Evolutionary conservation across 2,329 filamentous ascomycete genomes (phyloP).

Genomic region (Diaporthe ilicicola): DNA sequence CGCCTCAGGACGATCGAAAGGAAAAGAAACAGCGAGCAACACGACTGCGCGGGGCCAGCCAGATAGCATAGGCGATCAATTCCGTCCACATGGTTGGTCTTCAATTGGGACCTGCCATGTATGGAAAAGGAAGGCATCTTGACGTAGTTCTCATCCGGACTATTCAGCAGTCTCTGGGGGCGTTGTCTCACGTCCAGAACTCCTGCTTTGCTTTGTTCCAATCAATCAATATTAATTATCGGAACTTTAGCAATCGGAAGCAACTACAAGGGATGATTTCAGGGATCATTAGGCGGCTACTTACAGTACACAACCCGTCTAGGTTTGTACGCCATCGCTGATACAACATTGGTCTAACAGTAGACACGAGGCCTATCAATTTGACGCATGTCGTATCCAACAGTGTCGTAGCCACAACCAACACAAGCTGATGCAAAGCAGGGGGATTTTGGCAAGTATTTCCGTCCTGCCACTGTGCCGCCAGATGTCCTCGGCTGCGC

Average conservation of each 20-base stretch:
- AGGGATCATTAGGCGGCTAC: neutral
- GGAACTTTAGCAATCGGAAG: neutral
- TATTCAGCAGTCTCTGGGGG: neutral
- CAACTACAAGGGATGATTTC: neutral
- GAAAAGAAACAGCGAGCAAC: neutral
- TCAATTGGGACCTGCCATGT: neutral
- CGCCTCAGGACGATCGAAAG: neutral
- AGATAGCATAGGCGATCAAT: neutral
- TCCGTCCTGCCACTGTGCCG: neutral
- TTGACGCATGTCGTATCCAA: neutral
- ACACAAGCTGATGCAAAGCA: neutral
- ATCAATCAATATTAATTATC: slow-evolving; percentile 8
- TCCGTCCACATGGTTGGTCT: neutral
- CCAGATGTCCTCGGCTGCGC: neutral
- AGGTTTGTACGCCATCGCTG: neutral
- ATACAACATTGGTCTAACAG: neutral
- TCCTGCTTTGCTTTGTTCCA: neutral
- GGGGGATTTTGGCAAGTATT: neutral
- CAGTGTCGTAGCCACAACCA: neutral
- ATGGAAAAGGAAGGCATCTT: neutral
- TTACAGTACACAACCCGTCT: neutral
- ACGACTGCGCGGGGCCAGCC: neutral
- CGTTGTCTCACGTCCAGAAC: neutral
- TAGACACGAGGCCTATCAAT: neutral
- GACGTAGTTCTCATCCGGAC: neutral